Conservation (phyloP, 1,139 yeast genomes). For the Arxiozyma slooffiae region DNA sequence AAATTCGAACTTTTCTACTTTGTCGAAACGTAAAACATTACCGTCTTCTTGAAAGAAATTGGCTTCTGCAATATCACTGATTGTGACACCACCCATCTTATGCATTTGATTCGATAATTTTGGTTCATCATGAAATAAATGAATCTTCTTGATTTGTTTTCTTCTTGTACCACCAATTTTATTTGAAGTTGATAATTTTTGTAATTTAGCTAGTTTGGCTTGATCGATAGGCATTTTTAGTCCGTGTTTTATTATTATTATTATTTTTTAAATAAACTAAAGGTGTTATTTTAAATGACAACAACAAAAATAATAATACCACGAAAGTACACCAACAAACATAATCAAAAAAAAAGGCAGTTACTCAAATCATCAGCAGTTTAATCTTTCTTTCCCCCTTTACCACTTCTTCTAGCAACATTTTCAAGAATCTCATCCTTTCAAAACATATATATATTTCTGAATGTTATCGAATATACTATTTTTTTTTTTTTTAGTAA, state of each 20-base stretch:
- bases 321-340: no score
- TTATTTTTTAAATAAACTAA: background rate
- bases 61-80: constrained; percentile 90
- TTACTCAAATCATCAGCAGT: no score
- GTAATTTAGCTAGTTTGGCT: constrained; percentile 79
- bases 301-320: no score
- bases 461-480: no score
- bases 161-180: constrained; percentile 88
- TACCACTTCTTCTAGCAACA: no score
- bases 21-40: constrained; percentile 88
- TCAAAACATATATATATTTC: no score
- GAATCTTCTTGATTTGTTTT: constrained; percentile 53
- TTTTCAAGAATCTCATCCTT: no score
- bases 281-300: background rate
- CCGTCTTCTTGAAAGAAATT: constrained; percentile 97
- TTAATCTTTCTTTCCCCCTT: no score
- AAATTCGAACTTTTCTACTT: constrained; percentile 84
- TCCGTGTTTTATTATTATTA: no score
- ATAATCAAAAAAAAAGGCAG: no score
- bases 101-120: constrained; percentile 83
- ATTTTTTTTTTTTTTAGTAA: no score
- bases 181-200: constrained; percentile 58
- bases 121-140: constrained; percentile 52
- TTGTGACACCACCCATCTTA: constrained; percentile 81
- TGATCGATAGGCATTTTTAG: constrained; percentile 70